Conservation (phyloP, 176 grass and related monocot genomes). For the Secale cereale region DNA sequence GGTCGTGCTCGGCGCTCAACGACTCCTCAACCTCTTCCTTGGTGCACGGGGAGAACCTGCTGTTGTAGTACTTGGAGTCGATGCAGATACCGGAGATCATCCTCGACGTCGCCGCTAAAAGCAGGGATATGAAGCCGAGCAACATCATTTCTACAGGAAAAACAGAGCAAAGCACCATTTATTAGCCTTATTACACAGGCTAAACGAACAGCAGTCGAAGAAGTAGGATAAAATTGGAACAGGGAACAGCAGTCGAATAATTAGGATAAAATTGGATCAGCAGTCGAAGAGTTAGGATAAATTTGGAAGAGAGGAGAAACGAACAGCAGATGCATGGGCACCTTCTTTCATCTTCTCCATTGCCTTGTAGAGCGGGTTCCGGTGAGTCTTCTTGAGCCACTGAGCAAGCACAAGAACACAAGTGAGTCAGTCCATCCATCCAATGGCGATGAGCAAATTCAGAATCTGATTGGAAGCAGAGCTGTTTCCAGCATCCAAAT, state of each 20-base stretch:
- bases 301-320: not conserved
- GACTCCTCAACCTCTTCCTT: slow-evolving; percentile 60
- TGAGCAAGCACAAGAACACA: slow-evolving; percentile 24
- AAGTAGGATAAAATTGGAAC: no score
- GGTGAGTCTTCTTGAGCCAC: slow-evolving; percentile 90
- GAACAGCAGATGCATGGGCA: not conserved
- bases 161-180: no score
- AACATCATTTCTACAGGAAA: slow-evolving; percentile 86
- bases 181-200: no score
- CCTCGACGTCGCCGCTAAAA: slow-evolving; percentile 79
- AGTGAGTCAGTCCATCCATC: not conserved
- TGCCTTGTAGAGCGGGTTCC: slow-evolving; percentile 85
- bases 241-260: no score
- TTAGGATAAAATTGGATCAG: no score
- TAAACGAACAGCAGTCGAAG: no score
- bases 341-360: slow-evolving; percentile 99
- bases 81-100: slow-evolving; percentile 91
- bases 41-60: slow-evolving; percentile 84
- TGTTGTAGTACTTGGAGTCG: slow-evolving; percentile 72
- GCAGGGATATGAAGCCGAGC: slow-evolving; percentile 93
- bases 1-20: slow-evolving; percentile 25
- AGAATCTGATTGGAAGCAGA: no score
- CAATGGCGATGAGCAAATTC: no score
- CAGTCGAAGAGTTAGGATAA: no score
- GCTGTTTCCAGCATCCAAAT: no score